Conservation (phyloP, 371 early-diverging fungal genomes). For the Mucor plumbeus region DNA sequence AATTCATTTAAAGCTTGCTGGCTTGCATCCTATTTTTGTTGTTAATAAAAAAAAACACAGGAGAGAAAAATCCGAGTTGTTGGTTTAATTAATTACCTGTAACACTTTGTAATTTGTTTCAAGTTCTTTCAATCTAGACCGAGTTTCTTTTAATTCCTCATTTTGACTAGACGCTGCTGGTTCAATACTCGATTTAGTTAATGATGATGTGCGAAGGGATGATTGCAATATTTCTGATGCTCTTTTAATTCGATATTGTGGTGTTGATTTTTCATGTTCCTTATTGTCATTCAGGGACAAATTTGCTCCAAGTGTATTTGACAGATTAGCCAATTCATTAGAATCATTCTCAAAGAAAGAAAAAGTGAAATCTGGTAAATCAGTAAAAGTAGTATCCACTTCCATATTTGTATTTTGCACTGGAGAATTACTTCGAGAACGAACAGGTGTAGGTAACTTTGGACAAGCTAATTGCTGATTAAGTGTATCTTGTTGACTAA, state of each 20-base stretch:
- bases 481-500: neutral
- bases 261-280: neutral
- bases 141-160: constrained; percentile 19
- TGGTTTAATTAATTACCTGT: constrained; percentile 17
- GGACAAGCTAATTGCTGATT: neutral
- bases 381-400: constrained; percentile 7
- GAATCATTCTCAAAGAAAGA: constrained; percentile 29
- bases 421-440: constrained; percentile 19
- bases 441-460: constrained; percentile 23
- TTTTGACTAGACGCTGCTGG: constrained; percentile 16
- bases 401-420: neutral
- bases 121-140: constrained; percentile 25
- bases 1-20: constrained; percentile 38
- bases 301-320: constrained; percentile 27
- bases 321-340: constrained; percentile 25
- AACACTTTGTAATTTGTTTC: constrained; percentile 24
- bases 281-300: neutral
- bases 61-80: neutral
- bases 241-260: constrained; percentile 18
- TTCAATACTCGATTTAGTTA: neutral
- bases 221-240: constrained; percentile 28
- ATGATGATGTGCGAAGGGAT: constrained; percentile 22
- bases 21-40: constrained; percentile 26
- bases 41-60: no score
- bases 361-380: constrained; percentile 20